Percentiles rank a stretch among this genome's conserved stretches.
Evolutionary conservation across 169 alveolate species (phyloP).

Genomic region (Eimeria brunetti): DNA sequence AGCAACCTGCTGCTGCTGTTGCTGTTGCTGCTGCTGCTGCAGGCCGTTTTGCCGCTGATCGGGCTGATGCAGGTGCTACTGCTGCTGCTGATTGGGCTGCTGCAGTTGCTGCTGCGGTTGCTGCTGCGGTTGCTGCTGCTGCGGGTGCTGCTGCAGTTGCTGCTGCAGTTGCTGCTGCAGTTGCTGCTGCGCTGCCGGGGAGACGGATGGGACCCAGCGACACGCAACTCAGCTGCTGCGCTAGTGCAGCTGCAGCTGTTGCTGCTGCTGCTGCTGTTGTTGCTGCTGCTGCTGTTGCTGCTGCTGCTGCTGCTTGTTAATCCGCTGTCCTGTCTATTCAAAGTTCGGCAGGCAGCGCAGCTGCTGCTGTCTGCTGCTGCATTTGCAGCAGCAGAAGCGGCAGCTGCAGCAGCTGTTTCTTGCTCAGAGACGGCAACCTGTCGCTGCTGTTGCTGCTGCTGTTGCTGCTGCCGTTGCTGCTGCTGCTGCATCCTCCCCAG

Average conservation of each 20-base stretch:
- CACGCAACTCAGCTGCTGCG: not conserved
- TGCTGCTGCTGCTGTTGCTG: not conserved
- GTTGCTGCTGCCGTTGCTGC: not conserved
- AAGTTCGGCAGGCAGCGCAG: not conserved
- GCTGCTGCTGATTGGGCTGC: not conserved
- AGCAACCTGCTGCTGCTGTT: too few species aligned
- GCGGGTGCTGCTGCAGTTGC: too few species aligned
- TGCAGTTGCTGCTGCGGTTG: not conserved
- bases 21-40: too few species aligned
- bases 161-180: conserved; percentile 9
- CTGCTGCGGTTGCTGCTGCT: too few species aligned
- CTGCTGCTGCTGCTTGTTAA: too few species aligned
- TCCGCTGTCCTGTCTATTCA: not conserved
- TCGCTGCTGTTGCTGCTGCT: not conserved
- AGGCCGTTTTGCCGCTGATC: too few species aligned
- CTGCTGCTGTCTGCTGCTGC: not conserved
- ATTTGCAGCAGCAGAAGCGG: too few species aligned
- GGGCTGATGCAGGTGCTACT: too few species aligned
- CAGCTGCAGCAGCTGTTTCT: not conserved
- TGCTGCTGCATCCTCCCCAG: conserved; percentile 1
- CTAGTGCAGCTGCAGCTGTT: not conserved
- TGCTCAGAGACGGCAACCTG: not conserved
- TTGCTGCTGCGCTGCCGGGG: not conserved
- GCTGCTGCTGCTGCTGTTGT: not conserved
- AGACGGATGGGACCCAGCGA: not conserved